Evolutionary conservation across 495 filamentous ascomycete genomes (phyloP), one percentile per base, ranked within the genome.

Genomic region (Lophiotrema nucula): DNA sequence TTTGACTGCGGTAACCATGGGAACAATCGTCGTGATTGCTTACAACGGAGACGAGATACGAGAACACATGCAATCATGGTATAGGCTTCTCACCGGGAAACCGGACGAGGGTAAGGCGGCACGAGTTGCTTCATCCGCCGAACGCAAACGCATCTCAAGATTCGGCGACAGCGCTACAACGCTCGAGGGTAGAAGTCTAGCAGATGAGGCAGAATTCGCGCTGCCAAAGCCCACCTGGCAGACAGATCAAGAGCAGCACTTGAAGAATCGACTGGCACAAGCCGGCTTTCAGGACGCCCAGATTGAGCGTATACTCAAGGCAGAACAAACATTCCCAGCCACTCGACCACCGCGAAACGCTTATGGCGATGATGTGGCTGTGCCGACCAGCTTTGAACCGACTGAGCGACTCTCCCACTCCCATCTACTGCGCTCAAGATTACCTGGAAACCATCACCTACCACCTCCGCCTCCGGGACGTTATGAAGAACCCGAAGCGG

Each of bases 31-130:
- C 4, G 24, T 52, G 13, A 50, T 65, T 10, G 65, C 65, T 23
- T 67, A 64, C 43, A 64, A 64, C n/a, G 65, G 65, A 13, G 65
- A 67, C 24, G 33, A 59, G 16, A 12, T 56, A 13, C 59, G 49
- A 6, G 48, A 58, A 11, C 12, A 19, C 42, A 3, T 62, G 1
- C 33, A 35, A 6, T 18, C 21, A 19, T 15, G n/a, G 13, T 48
- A 12, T 33, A 28, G 50, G 2, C 13, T 24, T 16, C 38, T 56
- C 10, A 56, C 44, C 2, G 51, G 58, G 2, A 62, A 62, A 31
- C 51, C 43, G 24, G 43, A 53, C 11, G 15, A 23, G 23, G 37
- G 44, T 11, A 27, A 41, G 8, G 27, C 24, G 4, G 47, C 51
- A 2, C 49, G 57, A 5, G 50, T 43, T 0, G 54, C 54, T 13